Evolutionary conservation across 2,329 filamentous ascomycete genomes (phyloP).

Genomic region (Zasmidium cellare): DNA sequence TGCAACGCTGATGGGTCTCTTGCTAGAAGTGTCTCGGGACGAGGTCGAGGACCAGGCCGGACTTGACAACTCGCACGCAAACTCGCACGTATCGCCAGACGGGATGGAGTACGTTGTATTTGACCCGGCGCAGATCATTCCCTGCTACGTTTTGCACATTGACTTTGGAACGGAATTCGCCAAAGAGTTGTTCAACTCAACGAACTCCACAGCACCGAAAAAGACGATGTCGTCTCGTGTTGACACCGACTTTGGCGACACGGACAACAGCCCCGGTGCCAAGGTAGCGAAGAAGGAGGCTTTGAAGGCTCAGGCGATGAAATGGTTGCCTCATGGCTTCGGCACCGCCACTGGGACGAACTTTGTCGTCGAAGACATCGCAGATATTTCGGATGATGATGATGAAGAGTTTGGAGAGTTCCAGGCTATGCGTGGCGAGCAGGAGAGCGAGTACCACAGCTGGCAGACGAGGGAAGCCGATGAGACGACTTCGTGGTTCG

Average conservation of each 20-base stretch:
- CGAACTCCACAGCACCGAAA: too few relatives aligned
- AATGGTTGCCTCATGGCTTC: constrained; percentile 9
- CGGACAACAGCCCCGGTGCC: neutral
- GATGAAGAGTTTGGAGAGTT: constrained; percentile 17
- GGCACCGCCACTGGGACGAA: constrained; percentile 44
- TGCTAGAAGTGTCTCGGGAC: neutral
- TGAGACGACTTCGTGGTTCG: constrained; percentile 19
- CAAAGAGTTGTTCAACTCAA: neutral
- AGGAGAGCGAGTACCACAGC: constrained; percentile 2
- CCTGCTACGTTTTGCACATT: neutral
- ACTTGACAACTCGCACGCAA: neutral
- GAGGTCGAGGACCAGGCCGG: neutral
- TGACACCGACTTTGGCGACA: neutral
- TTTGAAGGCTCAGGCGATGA: neutral
- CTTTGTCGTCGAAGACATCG: constrained; percentile 50
- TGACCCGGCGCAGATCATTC: neutral
- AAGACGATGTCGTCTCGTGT: too few relatives aligned
- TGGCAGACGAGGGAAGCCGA: neutral
- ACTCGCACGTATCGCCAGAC: neutral
- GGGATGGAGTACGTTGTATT: neutral
- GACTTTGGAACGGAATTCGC: neutral
- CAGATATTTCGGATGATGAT: constrained; percentile 34
- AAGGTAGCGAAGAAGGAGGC: neutral
- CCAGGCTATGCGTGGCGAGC: constrained; percentile 12
- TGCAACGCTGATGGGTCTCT: neutral